Base-by-base conservation (phyloP, 768 basidiomycete species). In the Trametes coccinea region DNA sequence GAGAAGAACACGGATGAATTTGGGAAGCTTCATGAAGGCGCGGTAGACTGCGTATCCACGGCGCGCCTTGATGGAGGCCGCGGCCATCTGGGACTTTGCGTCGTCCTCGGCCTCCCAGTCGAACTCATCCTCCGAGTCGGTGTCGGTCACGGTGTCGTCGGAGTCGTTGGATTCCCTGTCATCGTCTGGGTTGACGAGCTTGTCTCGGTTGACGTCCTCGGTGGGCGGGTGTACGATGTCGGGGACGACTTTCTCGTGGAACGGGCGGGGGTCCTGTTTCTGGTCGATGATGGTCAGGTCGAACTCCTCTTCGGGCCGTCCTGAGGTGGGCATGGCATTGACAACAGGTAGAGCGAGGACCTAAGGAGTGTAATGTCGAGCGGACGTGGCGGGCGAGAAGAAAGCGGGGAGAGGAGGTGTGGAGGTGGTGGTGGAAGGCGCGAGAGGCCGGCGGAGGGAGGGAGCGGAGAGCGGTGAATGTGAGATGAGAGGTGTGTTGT, bases 71-170 rank as follows among this genome's bases (percentile, higher is more conserved):
- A 59, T 52, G 43, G 74, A 67, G 17, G 68, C 69, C 5, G 69
- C 69, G 14, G 70, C 57, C 30, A 69, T 64, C 52, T 53, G 59
- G 34, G 64, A 72, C 51, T 67, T 61, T 37, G 70, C 73, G 27
- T 80, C 79, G 13, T 86, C 83, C 49, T 83, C 85, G 53, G 85
- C 81, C 56, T 89, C 86, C 88, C 88, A 89, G 76, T 90, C 80
- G 65, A 92, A 90, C 66, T 90, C 86, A 68, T 89, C 88, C 9
- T 81, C 82, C 3, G 83, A 79, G 65, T 85, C 82, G 11, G 87
- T 87, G 64, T 85, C 82, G 10, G 87, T 87, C 30, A 77, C 80
- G n/a, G 83, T 78, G 4, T 45, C 47, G 47, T 64, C 66, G 16
- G 66, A 59, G 3, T 41, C 60, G 57, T 62, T 61, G 7, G 66